A percentile compares a stretch with the other conserved stretches of the same genome.
Conservation (phyloP, 2,329 filamentous ascomycete genomes). For the Lasiodiplodia sp. region DNA sequence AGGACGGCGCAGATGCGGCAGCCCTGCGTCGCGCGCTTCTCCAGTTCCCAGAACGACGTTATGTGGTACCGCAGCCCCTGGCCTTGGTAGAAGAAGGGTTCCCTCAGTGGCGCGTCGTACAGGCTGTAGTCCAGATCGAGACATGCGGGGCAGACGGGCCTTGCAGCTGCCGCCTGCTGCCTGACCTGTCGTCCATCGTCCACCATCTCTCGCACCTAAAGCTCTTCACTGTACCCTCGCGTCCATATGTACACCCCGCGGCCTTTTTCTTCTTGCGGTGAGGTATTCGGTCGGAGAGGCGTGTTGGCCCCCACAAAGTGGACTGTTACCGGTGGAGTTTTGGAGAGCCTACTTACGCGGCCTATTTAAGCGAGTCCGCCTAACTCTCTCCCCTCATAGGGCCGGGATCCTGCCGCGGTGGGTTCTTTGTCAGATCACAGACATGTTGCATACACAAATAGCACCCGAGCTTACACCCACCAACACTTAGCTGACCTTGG, state of each 20-base stretch:
- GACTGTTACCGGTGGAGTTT: too few relatives aligned
- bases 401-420: too few relatives aligned
- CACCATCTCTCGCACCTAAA: too few relatives aligned
- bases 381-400: too few relatives aligned
- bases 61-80: not conserved
- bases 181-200: not conserved
- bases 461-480: too few relatives aligned
- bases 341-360: too few relatives aligned
- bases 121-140: not conserved
- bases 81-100: not conserved
- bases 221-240: not conserved
- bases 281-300: not conserved
- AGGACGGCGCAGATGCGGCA: not conserved
- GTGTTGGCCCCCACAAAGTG: not conserved
- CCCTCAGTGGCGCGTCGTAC: not conserved
- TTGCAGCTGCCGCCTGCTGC: not conserved
- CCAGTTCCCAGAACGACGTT: not conserved
- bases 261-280: not conserved
- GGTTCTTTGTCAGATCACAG: too few relatives aligned
- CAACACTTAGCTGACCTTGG: too few relatives aligned
- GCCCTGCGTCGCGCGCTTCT: not conserved
- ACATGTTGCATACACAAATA: too few relatives aligned
- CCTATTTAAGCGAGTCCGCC: too few relatives aligned
- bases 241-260: not conserved
- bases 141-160: not conserved